Evolutionary conservation across 1,284 basidiomycete species (phyloP).

Genomic region (Malassezia psittaci): DNA sequence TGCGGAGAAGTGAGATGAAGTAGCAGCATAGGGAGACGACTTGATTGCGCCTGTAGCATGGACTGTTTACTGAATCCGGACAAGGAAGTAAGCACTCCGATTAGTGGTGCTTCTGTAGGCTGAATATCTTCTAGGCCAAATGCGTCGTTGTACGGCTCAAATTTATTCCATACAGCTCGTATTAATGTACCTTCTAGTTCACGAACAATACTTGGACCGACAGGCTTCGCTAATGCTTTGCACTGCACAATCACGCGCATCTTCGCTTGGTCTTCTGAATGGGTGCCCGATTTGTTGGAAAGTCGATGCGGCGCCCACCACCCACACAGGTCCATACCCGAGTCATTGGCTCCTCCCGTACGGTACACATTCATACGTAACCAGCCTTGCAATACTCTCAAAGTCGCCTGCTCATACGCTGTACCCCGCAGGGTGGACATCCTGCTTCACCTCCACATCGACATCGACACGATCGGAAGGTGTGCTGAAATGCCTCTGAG

Average conservation of each 20-base stretch:
- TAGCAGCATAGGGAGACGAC: slow-evolving; percentile 21
- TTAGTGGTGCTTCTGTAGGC: background rate
- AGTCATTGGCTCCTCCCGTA: slow-evolving; percentile 71
- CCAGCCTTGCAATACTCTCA: slow-evolving; percentile 56
- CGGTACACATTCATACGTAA: slow-evolving; percentile 65
- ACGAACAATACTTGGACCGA: slow-evolving; percentile 66
- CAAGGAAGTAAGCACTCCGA: slow-evolving; percentile 10
- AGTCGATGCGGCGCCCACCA: slow-evolving; percentile 68
- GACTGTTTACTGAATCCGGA: slow-evolving; percentile 33
- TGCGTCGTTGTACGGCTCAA: background rate
- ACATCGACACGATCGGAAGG: background rate
- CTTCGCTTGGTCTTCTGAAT: slow-evolving; percentile 37
- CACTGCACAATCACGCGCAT: slow-evolving; percentile 75
- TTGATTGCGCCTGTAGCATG: slow-evolving; percentile 23
- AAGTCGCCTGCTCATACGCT: slow-evolving; percentile 65
- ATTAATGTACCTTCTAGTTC: slow-evolving; percentile 59
- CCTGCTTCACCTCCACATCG: background rate
- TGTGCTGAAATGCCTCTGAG: background rate
- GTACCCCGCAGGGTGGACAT: slow-evolving; percentile 55
- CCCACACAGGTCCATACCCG: slow-evolving; percentile 75
- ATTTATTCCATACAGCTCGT: slow-evolving; percentile 16
- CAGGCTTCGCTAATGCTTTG: slow-evolving; percentile 72
- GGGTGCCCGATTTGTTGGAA: background rate
- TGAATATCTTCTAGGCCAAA: slow-evolving; percentile 15
- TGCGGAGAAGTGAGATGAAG: slow-evolving; percentile 19